These are phyloP conservation scores for Leucogyrophana mollusca DNA, from an alignment of 768 basidiomycete genomes.

Conservation along the genomic window DNA sequence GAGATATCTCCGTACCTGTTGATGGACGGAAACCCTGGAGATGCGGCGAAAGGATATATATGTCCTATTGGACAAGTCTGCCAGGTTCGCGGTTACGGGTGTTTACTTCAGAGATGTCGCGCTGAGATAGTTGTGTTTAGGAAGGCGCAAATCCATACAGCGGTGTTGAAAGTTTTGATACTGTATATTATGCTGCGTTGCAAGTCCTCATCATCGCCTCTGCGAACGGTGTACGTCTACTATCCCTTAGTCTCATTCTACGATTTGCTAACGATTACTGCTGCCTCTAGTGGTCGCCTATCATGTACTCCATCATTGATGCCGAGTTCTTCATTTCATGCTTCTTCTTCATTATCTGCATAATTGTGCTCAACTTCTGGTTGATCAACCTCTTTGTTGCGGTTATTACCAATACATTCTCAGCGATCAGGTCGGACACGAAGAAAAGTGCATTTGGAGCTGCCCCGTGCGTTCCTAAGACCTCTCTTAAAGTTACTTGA, in stretches of 20 bases:
- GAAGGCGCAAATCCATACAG: slow-evolving; percentile 64
- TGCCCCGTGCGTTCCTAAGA: slow-evolving; percentile 28
- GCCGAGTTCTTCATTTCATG: slow-evolving; percentile 87
- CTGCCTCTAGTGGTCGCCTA: slow-evolving; percentile 57
- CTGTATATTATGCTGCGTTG: slow-evolving; percentile 74
- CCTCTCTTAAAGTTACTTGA: not conserved
- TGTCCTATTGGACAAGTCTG: slow-evolving; percentile 89
- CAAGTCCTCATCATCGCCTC: slow-evolving; percentile 86
- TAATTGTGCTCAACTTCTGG: slow-evolving; percentile 92
- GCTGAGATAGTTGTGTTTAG: slow-evolving; percentile 29
- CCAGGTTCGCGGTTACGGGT: slow-evolving; percentile 46
- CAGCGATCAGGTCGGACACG: slow-evolving; percentile 82
- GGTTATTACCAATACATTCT: slow-evolving; percentile 93
- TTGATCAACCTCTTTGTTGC: slow-evolving; percentile 92
- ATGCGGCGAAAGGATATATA: slow-evolving; percentile 73
- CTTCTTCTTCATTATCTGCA: slow-evolving; percentile 81
- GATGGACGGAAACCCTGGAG: slow-evolving; percentile 35
- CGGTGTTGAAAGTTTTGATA: slow-evolving; percentile 82
- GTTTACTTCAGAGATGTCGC: not conserved
- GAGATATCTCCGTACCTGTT: slow-evolving; percentile 41
- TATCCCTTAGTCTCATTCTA: not conserved
- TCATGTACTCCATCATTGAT: slow-evolving; percentile 90
- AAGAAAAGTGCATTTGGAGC: slow-evolving; percentile 92
- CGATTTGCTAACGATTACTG: slow-evolving; percentile 3
- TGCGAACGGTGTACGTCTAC: slow-evolving; percentile 62